Conservation (phyloP, 2,329 filamentous ascomycete genomes). For the Pseudogymnoascus sp. region DNA sequence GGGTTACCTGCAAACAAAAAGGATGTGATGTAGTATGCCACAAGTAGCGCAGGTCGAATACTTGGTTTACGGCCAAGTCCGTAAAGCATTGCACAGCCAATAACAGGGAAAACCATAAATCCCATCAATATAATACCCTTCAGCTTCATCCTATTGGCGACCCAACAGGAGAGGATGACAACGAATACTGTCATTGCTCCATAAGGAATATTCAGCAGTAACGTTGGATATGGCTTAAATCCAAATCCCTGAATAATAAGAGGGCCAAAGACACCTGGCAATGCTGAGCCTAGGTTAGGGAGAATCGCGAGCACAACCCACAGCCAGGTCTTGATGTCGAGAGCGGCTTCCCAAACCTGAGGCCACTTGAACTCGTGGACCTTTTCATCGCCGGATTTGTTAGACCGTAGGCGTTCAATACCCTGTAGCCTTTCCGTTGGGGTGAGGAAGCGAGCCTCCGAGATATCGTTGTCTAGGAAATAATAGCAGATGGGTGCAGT, state of each 20-base stretch:
- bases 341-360: conserved; percentile 33
- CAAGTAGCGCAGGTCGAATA: conserved; percentile 42
- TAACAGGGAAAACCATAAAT: conserved; percentile 52
- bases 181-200: conserved; percentile 48
- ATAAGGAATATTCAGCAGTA: conserved; percentile 35
- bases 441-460: conserved; percentile 36
- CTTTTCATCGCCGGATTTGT: conserved; percentile 50
- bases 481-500: conserved; percentile 27
- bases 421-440: conserved; percentile 45
- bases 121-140: conserved; percentile 48
- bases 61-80: conserved; percentile 38
- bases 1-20: conserved; percentile 61
- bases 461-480: conserved; percentile 10
- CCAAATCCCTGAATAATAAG: conserved; percentile 36
- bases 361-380: conserved; percentile 43
- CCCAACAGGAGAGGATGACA: conserved; percentile 50
- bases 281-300: conserved; percentile 17
- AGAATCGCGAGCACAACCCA: conserved; percentile 24
- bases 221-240: conserved; percentile 32
- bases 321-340: conserved; percentile 31
- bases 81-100: conserved; percentile 51
- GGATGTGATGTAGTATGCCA: conserved; percentile 56
- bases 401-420: conserved; percentile 45
- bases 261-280: conserved; percentile 27
- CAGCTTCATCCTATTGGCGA: conserved; percentile 46